These are phyloP conservation scores for Desmodesmus armatus DNA, from an alignment of 139 green algal species.

Conservation along the genomic window DNA sequence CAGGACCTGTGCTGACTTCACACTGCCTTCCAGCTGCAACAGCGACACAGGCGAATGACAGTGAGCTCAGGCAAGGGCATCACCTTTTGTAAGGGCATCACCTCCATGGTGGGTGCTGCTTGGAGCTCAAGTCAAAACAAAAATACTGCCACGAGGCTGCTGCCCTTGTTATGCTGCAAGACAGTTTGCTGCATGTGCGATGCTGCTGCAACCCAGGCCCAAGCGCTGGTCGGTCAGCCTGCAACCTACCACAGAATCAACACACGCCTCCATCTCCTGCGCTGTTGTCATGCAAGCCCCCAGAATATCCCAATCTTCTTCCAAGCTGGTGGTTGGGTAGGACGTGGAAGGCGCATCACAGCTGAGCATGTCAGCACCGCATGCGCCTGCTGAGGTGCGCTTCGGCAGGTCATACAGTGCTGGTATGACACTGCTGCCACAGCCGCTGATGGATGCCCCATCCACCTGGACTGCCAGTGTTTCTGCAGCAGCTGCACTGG, in stretches of 20 bases:
- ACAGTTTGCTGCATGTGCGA: no score
- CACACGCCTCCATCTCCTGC: conserved; percentile 24
- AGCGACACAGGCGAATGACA: background rate
- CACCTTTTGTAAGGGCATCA: background rate
- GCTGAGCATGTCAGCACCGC: background rate
- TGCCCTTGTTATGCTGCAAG: background rate
- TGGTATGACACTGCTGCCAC: conserved; percentile 26
- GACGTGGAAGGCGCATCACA: conserved; percentile 11
- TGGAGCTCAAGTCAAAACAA: background rate
- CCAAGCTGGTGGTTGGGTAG: background rate
- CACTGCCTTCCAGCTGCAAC: conserved; percentile 43
- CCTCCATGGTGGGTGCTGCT: background rate
- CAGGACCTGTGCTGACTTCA: conserved; percentile 33
- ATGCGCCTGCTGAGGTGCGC: background rate
- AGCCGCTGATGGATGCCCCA: background rate
- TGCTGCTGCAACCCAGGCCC: no score
- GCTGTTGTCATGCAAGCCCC: conserved; percentile 31
- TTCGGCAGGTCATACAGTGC: background rate
- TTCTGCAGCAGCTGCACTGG: no score
- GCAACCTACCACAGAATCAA: conserved; percentile 33
- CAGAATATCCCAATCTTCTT: conserved; percentile 2
- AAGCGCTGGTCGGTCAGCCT: no score
- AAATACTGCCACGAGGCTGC: background rate
- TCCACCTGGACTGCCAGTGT: no score
- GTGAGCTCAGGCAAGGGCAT: background rate